These are phyloP conservation scores for Epichloe scottii DNA, from an alignment of 2,329 filamentous ascomycete genomes.

Conservation along the genomic window DNA sequence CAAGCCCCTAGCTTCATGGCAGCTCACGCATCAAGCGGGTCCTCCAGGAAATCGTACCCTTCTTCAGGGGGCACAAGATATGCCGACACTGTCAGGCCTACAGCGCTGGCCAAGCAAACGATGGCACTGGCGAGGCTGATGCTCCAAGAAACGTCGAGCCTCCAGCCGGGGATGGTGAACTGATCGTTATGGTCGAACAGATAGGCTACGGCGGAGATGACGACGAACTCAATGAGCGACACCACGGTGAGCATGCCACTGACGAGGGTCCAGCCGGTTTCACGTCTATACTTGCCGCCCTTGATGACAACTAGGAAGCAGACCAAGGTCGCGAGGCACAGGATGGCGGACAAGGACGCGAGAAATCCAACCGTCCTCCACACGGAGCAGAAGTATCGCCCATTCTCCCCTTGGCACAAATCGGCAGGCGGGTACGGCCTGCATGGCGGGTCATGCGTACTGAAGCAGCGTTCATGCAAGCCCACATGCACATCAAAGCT, in stretches of 20 bases:
- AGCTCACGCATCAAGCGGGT: conserved; percentile 37
- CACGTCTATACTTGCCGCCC: conserved; percentile 68
- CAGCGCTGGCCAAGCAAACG: conserved; percentile 39
- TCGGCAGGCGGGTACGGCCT: conserved; percentile 24
- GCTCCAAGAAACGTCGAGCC: conserved; percentile 66
- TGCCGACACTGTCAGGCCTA: conserved; percentile 52
- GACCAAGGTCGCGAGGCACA: conserved; percentile 71
- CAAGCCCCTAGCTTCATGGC: background rate
- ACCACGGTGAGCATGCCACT: conserved; percentile 52
- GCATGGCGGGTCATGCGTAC: conserved; percentile 49
- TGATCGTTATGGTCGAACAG: conserved; percentile 72
- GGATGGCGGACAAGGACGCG: conserved; percentile 71
- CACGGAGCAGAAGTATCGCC: conserved; percentile 75
- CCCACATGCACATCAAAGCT: conserved; percentile 52
- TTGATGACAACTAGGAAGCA: conserved; percentile 64
- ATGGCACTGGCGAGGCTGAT: conserved; percentile 48
- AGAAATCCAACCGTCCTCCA: conserved; percentile 84
- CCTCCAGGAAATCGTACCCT: conserved; percentile 62
- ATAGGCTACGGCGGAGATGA: conserved; percentile 75
- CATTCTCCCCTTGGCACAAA: conserved; percentile 28
- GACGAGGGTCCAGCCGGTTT: conserved; percentile 72
- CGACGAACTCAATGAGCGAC: conserved; percentile 57
- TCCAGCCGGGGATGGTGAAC: conserved; percentile 71
- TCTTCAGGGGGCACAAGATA: conserved; percentile 65
- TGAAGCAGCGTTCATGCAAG: conserved; percentile 70